Evolutionary conservation across 225 moss, liverwort and hornwort species (phyloP).

Genomic region (Takakia lepidozioides): DNA sequence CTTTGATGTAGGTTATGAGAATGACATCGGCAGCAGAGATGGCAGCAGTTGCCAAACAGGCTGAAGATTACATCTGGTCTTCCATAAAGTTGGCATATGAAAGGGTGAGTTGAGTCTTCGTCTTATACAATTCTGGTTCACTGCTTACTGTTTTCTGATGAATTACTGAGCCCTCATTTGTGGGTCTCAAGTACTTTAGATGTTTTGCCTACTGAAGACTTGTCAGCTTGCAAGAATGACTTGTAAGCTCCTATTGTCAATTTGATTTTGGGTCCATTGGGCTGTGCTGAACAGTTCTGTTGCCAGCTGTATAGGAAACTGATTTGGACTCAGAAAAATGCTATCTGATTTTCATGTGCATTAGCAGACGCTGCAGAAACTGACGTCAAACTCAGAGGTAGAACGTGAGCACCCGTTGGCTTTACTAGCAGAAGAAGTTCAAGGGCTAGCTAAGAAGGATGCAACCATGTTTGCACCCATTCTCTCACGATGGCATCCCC

Average conservation of each 20-base stretch:
- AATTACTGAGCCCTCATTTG: no score
- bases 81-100: conserved; percentile 82
- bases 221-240: no score
- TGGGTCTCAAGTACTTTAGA: no score
- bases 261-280: no score
- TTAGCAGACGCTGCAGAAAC: conserved; percentile 56
- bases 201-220: no score
- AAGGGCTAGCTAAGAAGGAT: conserved; percentile 74
- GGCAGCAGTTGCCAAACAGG: conserved; percentile 71
- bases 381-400: conserved; percentile 52
- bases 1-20: conserved; percentile 27
- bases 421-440: conserved; percentile 65
- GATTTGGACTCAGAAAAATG: no score
- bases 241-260: no score
- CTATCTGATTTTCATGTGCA: not conserved
- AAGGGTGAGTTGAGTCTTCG: conserved; percentile 28
- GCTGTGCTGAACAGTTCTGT: no score
- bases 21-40: conserved; percentile 73
- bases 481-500: conserved; percentile 82
- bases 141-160: no score
- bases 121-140: not conserved
- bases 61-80: conserved; percentile 70
- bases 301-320: no score
- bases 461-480: conserved; percentile 62
- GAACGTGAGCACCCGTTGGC: conserved; percentile 69